Evolutionary conservation across 306 rosid species (phyloP), one percentile per base, ranked within the genome.

Genomic region (Sicyos edulis): DNA sequence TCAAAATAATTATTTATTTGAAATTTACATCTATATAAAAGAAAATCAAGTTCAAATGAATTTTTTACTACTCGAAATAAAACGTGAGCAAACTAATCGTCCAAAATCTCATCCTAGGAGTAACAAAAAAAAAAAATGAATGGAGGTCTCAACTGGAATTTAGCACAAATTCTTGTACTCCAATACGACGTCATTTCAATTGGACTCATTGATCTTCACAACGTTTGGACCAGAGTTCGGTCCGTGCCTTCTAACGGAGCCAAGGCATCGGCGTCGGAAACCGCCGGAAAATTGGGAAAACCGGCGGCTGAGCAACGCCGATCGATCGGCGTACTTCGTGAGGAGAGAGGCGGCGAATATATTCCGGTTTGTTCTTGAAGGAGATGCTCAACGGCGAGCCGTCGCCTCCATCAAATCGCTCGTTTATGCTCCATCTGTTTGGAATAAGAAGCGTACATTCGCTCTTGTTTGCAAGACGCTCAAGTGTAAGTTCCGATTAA

Each of bases 281-380:
- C 76, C 8, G 77, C 66, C 62, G 59, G 55, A 2, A 26, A 79
- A 70, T 42, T 51, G 74, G 16, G 81, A 60, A n/a, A 78, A 16
- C 5, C 77, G 69, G 71, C 80, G 76, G 24, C 64, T 78, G 56
- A 75, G 76, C 15, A 88, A 77, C 79, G 86, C 83, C 4, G 95
- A 87, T 70, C 83, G 99, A 75, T 95, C 96, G 73, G 89, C 88
- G 13, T 82, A 87, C 72, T 95, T 91, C 68, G 90, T 91, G 0
- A 71, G 97, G 75, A 77, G 99, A 78, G 97, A 95, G 76, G 97
- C 99, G 13, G 96, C 96, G 26, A 89, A 86, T 74, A 82, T 91
- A 0, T 58, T 88, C 78, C 86, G 74, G 79, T 74, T 58, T 3
- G 88, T 91, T 73, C 89, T 93, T 8, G 83, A 87, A 51, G 99